Evolutionary conservation across 495 filamentous ascomycete genomes (phyloP), one percentile per base, ranked within the genome.

Genomic region (Xylaria longipes): DNA sequence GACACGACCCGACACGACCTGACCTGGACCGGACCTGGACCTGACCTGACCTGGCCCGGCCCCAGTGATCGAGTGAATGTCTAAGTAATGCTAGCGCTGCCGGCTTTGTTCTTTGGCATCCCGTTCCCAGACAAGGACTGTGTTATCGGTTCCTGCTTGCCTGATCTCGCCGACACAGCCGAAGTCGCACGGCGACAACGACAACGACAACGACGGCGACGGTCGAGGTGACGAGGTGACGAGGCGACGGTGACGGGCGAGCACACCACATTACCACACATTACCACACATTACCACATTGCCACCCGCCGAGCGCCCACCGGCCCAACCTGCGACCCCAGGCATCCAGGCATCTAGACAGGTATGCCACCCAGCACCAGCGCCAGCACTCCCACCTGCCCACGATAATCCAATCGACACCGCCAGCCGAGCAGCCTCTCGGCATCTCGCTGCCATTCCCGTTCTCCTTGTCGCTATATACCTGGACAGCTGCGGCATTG

Each of bases 71-170:
- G n/a, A 50, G 8, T 50, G 46, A 50, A 50, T 50, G 46, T 58
- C 54, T 58, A n/a, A n/a, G n/a, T n/a, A 58, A 60, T 60, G 9
- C 57, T 60, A 60, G 57, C 57, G 29, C 33, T 60, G 29, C 20
- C 57, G 57, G n/a, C 57, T 60, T 65, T 63, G 37, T 29, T 43
- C 60, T 41, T 29, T 63, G 37, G 60, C 60, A 43, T 63, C 37
- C 33, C 17, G 20, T 14, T 35, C 33, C 29, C 33, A 60, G 31
- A 37, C 22, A 6, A 60, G 31, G 17, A 22, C 33, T 60, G 33
- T 60, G 25, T 37, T 29, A 22, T 37, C 29, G 31, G 31, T 60
- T 60, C 29, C 17, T 37, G 35, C 29, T 6, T 37, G 35, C 22
- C 48, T 67, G 63, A 27, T 67, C 20, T 41, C 33, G n/a, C 15